Evolutionary conservation across 371 early-diverging fungal genomes (phyloP).

Genomic region (Mucor circinelloides): DNA sequence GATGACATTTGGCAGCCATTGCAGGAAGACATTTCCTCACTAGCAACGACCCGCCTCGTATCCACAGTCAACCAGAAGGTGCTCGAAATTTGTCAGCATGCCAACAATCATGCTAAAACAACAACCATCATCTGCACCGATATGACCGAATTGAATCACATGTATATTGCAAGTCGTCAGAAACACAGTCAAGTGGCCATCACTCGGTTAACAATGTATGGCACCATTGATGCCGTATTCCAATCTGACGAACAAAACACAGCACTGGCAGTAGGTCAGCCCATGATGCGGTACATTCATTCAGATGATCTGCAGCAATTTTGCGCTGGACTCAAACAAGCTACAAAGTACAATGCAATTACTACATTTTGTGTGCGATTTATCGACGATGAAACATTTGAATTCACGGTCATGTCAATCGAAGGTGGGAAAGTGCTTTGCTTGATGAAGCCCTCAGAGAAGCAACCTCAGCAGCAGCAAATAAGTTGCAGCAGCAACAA

Average conservation of each 20-base stretch:
- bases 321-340: slow-evolving; percentile 17
- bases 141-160: slow-evolving; percentile 18
- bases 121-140: slow-evolving; percentile 18
- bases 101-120: background rate
- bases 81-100: slow-evolving; percentile 13
- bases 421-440: slow-evolving; percentile 19
- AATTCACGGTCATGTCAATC: slow-evolving; percentile 23
- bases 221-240: slow-evolving; percentile 27
- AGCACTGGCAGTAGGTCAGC: slow-evolving; percentile 14
- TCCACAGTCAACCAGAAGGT: background rate
- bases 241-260: background rate
- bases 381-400: background rate
- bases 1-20: slow-evolving; percentile 9
- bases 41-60: slow-evolving; percentile 4
- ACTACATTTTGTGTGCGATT: slow-evolving; percentile 8
- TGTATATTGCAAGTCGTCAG: background rate
- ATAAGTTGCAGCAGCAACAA: background rate
- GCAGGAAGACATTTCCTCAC: slow-evolving; percentile 1
- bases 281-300: slow-evolving; percentile 32
- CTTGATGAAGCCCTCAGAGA: slow-evolving; percentile 9
- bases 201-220: slow-evolving; percentile 30
- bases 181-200: slow-evolving; percentile 2
- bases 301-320: slow-evolving; percentile 25
- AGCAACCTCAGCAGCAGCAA: background rate
- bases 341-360: slow-evolving; percentile 4